A percentile compares a stretch with the other conserved stretches of the same genome.
Conservation (phyloP, 1,139 yeast genomes). For the Scheffersomyces parashehatae region DNA sequence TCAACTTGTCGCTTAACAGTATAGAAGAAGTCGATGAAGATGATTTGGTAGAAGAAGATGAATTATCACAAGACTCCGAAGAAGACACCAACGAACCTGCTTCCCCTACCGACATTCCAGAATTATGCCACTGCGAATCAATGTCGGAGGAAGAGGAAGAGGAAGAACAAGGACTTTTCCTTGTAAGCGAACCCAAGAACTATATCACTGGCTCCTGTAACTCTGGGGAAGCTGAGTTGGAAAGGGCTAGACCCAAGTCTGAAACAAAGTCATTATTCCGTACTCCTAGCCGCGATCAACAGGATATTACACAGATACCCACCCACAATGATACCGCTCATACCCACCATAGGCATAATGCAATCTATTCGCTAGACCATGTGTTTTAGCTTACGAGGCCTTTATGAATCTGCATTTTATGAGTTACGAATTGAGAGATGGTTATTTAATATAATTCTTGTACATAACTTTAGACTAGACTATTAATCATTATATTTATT, state of each 20-base stretch:
- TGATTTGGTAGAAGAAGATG: constrained; percentile 22
- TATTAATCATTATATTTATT: too few species aligned
- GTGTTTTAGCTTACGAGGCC: constrained; percentile 14
- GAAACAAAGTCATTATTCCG: background rate
- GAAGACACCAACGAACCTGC: constrained; percentile 11
- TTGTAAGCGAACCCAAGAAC: background rate
- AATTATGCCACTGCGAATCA: constrained; percentile 21
- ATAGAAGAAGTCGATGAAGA: constrained; percentile 27
- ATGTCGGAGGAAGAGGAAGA: constrained; percentile 30
- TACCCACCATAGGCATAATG: constrained; percentile 23
- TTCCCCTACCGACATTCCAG: constrained; percentile 20
- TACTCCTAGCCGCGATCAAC: background rate
- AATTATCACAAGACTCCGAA: constrained; percentile 6
- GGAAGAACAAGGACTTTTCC: constrained; percentile 7
- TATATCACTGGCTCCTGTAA: background rate
- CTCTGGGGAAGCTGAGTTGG: background rate
- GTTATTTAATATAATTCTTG: too few species aligned
- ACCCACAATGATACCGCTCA: constrained; percentile 2
- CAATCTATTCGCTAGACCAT: constrained; percentile 23
- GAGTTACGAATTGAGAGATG: too few species aligned
- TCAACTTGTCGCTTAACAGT: constrained; percentile 21
- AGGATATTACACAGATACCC: constrained; percentile 1
- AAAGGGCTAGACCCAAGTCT: constrained; percentile 1
- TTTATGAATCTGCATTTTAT: too few species aligned
- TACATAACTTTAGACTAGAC: too few species aligned